These are phyloP conservation scores for Intubia oerlemansii DNA, from an alignment of 2,329 filamentous ascomycete species.

Conservation along the genomic window DNA sequence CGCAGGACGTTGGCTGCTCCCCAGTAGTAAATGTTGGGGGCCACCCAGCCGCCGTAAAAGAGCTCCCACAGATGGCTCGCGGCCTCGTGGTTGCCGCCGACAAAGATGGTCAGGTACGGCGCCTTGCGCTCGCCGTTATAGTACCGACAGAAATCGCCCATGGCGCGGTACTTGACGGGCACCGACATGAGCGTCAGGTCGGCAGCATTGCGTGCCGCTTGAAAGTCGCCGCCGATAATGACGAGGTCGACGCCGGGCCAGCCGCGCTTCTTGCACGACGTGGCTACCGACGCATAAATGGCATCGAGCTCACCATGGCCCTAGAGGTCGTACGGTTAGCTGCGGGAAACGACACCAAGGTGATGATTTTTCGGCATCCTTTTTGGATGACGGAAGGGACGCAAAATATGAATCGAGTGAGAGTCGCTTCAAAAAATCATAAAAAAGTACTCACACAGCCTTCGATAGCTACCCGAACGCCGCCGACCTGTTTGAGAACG, in stretches of 20 bases:
- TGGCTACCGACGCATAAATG: conserved; percentile 63
- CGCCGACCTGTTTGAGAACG: conserved; percentile 19
- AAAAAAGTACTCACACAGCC: conserved; percentile 43
- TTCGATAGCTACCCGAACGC: conserved; percentile 62
- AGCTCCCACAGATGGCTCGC: conserved; percentile 79
- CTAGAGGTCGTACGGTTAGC: too few relatives aligned
- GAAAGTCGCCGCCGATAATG: conserved; percentile 92
- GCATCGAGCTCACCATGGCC: conserved; percentile 82
- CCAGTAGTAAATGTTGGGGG: conserved; percentile 92
- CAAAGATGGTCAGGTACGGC: conserved; percentile 79
- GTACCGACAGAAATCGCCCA: conserved; percentile 89
- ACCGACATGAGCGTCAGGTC: conserved; percentile 83
- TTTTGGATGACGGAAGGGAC: too few relatives aligned
- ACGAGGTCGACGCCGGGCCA: conserved; percentile 75
- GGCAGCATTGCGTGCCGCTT: conserved; percentile 71
- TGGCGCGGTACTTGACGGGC: conserved; percentile 64
- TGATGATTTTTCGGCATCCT: neutral
- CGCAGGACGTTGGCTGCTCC: conserved; percentile 79
- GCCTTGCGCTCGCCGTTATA: conserved; percentile 61
- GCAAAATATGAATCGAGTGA: too few relatives aligned
- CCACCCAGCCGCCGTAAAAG: conserved; percentile 92
- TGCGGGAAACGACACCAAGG: too few relatives aligned
- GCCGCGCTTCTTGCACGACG: conserved; percentile 44
- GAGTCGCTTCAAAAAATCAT: neutral
- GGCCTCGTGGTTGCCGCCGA: conserved; percentile 90